Evolutionary conservation across 2,329 filamentous ascomycete species (phyloP).

Genomic region (Chaetomiaceae sp.): DNA sequence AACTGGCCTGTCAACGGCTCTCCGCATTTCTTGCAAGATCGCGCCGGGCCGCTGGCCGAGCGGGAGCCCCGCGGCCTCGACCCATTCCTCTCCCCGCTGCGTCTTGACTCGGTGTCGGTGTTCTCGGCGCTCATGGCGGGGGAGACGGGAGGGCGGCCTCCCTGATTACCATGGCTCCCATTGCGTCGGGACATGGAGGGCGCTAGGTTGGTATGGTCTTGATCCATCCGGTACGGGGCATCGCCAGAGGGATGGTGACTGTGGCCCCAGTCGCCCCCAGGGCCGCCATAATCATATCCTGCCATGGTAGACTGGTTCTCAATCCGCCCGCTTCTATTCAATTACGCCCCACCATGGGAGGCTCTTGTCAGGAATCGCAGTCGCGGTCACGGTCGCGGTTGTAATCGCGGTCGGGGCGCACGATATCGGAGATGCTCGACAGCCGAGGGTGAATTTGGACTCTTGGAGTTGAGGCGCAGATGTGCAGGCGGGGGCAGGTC

Average conservation of each 20-base stretch:
- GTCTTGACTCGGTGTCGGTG: conserved; percentile 42
- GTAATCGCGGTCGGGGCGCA: not conserved
- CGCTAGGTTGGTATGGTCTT: conserved; percentile 22
- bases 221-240: conserved; percentile 25
- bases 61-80: conserved; percentile 46
- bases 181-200: conserved; percentile 19
- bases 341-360: conserved; percentile 17
- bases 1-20: conserved; percentile 90
- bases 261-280: conserved; percentile 22
- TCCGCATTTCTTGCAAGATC: conserved; percentile 81
- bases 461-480: not conserved
- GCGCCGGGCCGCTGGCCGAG: conserved; percentile 54
- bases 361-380: conserved; percentile 1
- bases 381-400: too few species aligned
- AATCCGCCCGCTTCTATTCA: conserved; percentile 20
- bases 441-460: not conserved
- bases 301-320: conserved; percentile 30
- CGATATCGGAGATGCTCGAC: conserved; percentile 7
- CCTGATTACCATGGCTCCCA: conserved; percentile 22
- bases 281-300: conserved; percentile 45
- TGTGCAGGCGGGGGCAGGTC: conserved; percentile 11
- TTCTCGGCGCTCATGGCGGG: conserved; percentile 34
- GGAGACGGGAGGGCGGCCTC: conserved; percentile 31
- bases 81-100: conserved; percentile 54
- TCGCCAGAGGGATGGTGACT: conserved; percentile 14